A percentile compares a stretch with the other conserved stretches of the same genome.
Conservation (phyloP, 257 asterid genomes). For the Phtheirospermum japonicum region DNA sequence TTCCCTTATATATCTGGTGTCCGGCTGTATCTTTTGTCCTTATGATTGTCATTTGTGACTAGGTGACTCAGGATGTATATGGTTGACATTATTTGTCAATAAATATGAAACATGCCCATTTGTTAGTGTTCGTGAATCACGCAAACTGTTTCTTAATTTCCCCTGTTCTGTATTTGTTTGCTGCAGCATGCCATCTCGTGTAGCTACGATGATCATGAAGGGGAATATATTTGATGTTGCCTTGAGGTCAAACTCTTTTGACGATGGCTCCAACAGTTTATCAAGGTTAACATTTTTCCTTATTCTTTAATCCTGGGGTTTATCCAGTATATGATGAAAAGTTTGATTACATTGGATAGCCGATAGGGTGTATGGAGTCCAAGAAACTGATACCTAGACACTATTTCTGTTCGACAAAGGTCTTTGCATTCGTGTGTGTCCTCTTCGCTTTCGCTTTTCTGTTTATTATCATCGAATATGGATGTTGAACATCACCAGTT, state of each 20-base stretch:
- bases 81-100: not conserved
- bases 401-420: not conserved
- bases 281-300: conserved; percentile 55
- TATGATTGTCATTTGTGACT: conserved; percentile 20
- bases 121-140: conserved; percentile 10
- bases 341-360: conserved; percentile 2
- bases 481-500: conserved; percentile 18
- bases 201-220: conserved; percentile 52
- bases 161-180: conserved; percentile 21
- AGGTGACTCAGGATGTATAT: conserved; percentile 19
- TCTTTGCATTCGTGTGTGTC: not conserved
- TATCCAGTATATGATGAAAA: not conserved
- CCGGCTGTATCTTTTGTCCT: not conserved
- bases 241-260: conserved; percentile 50
- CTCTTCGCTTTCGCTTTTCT: not conserved
- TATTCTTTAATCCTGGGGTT: conserved; percentile 10
- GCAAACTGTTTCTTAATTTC: conserved; percentile 21
- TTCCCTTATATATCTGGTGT: not conserved
- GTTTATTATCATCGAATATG: not conserved
- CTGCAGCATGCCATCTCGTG: conserved; percentile 84
- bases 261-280: conserved; percentile 47
- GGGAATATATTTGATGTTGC: conserved; percentile 78
- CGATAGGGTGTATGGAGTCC: conserved; percentile 11
- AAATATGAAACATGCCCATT: conserved; percentile 10
- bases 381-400: conserved; percentile 11